phyloP scores from a whole-genome alignment of 768 basidiomycete species.

The Mycena olivaceomarginata region DNA sequence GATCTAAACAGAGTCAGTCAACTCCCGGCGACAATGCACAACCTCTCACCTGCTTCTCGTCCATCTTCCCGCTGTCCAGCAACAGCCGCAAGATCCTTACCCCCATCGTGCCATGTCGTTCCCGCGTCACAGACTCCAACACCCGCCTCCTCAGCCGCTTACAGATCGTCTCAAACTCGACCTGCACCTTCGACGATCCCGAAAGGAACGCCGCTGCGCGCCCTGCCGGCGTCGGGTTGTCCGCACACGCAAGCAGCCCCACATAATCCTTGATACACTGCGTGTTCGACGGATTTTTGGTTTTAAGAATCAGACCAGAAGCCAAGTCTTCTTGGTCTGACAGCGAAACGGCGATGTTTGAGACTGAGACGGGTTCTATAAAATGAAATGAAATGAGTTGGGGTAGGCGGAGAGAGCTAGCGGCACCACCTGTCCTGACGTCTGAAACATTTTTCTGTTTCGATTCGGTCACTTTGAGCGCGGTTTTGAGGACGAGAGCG shows the following conservation, averaged over 20 bases:
- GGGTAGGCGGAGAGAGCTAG: neutral
- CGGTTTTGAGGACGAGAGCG: constrained; percentile 81
- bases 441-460: constrained; percentile 79
- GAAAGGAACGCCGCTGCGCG: constrained; percentile 84
- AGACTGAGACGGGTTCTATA: constrained; percentile 80
- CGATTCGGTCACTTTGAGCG: constrained; percentile 81
- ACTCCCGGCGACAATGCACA: neutral
- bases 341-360: constrained; percentile 78
- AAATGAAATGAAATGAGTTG: neutral
- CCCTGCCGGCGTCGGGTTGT: constrained; percentile 87
- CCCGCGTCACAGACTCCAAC: constrained; percentile 86
- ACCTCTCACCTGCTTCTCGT: constrained; percentile 89
- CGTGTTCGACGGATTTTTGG: constrained; percentile 74
- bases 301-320: constrained; percentile 75
- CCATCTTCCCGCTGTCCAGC: constrained; percentile 91
- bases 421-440: constrained; percentile 73
- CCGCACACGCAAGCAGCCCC: constrained; percentile 86
- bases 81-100: constrained; percentile 89
- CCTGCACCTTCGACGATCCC: constrained; percentile 81
- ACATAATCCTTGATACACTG: constrained; percentile 87
- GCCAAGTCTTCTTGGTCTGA: constrained; percentile 77
- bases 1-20: constrained; percentile 70
- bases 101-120: constrained; percentile 89
- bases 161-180: constrained; percentile 87
- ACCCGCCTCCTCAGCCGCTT: constrained; percentile 80